Evolutionary conservation across 192 early-diverging fungal species (phyloP).

Genomic region (Dimargaris cristalligena): DNA sequence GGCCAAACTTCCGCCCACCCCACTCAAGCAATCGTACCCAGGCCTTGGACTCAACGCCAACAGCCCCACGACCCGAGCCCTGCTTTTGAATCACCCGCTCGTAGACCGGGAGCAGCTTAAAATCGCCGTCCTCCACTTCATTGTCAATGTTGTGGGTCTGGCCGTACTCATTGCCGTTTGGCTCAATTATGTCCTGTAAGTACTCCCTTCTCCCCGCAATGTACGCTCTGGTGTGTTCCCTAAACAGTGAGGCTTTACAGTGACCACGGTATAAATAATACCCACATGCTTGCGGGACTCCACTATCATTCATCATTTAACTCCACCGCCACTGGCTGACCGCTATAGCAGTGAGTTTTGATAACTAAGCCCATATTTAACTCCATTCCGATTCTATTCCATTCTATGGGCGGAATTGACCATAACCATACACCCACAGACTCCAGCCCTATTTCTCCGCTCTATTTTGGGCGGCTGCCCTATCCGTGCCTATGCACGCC

Average conservation of each 20-base stretch:
- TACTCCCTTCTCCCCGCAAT: not conserved
- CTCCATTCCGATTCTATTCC: too few relatives aligned
- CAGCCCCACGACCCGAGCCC: conserved; percentile 3
- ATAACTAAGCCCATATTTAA: not conserved
- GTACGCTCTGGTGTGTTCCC: not conserved
- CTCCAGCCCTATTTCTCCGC: conserved; percentile 10
- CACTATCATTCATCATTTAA: not conserved
- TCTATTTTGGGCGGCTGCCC: conserved; percentile 8
- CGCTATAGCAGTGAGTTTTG: not conserved
- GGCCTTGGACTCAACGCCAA: too few relatives aligned
- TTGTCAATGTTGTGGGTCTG: conserved; percentile 7
- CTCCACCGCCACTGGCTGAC: not conserved
- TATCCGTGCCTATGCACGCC: conserved; percentile 8
- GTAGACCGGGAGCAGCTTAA: conserved; percentile 10
- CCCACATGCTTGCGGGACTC: not conserved
- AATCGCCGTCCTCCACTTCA: conserved; percentile 7
- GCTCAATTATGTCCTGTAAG: conserved; percentile 11
- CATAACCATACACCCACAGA: not conserved
- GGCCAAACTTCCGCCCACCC: too few relatives aligned
- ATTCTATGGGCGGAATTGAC: not conserved
- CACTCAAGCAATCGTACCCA: too few relatives aligned
- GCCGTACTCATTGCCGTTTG: conserved; percentile 9
- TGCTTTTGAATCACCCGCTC: conserved; percentile 9
- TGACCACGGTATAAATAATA: not conserved
- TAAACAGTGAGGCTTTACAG: not conserved